Conservation (phyloP, 1,284 basidiomycete species). For the Cryptococcus sp. region DNA sequence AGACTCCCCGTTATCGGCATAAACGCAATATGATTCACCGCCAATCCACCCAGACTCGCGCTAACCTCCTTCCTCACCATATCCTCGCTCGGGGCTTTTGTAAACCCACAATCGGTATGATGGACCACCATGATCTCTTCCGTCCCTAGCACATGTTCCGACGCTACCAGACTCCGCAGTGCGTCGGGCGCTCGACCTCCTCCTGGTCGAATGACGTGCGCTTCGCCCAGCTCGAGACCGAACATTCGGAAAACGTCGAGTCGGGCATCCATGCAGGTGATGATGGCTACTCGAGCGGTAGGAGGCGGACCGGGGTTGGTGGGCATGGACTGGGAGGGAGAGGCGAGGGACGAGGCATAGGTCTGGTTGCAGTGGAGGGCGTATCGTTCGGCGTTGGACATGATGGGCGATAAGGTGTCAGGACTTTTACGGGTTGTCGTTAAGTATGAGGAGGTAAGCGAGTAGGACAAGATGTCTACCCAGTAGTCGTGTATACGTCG, state of each 20-base stretch:
- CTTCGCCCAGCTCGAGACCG: conserved; percentile 18
- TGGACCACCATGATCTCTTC: conserved; percentile 21
- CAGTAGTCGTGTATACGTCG: too few species aligned
- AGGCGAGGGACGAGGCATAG: conserved; percentile 6
- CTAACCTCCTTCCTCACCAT: conserved; percentile 8
- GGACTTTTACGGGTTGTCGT: not conserved
- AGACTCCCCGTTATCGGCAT: conserved; percentile 10
- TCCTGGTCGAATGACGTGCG: conserved; percentile 23
- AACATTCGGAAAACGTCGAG: conserved; percentile 18
- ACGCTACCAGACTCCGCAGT: conserved; percentile 19
- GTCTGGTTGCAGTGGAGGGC: conserved; percentile 13
- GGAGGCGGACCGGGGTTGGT: conserved; percentile 14
- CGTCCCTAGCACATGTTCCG: conserved; percentile 24
- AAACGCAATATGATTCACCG: conserved; percentile 11
- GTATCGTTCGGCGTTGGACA: conserved; percentile 13
- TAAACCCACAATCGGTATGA: conserved; percentile 23
- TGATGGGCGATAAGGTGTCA: not conserved
- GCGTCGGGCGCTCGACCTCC: conserved; percentile 23
- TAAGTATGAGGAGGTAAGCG: not conserved
- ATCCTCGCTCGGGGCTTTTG: conserved; percentile 11
- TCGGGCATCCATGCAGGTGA: conserved; percentile 25
- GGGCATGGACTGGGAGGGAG: conserved; percentile 3
- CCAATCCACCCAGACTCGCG: conserved; percentile 6
- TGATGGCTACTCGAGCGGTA: conserved; percentile 11
- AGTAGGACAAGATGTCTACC: too few species aligned